phyloP scores from a whole-genome alignment of 306 rosid genomes.

The Hippophae rhamnoides region DNA sequence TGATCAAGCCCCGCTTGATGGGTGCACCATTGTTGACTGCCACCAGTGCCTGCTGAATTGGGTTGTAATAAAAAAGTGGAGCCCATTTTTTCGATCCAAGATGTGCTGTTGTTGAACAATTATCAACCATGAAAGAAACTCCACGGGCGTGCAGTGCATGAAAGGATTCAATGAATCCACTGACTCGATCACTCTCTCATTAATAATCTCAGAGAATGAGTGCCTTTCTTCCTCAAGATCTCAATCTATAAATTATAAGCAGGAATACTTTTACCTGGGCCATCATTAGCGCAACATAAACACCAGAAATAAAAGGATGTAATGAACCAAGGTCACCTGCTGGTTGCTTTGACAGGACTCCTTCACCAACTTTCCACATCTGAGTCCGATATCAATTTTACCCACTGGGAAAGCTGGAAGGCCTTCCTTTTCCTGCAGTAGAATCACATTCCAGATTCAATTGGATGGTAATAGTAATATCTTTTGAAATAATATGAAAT shows the following conservation, averaged over 20 bases:
- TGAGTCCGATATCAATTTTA: constrained; percentile 83
- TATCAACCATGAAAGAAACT: constrained; percentile 95
- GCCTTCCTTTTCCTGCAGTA: constrained; percentile 88
- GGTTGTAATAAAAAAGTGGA: constrained; percentile 75
- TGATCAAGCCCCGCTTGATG: constrained; percentile 66
- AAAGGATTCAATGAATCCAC: constrained; percentile 96
- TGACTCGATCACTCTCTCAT: constrained; percentile 89
- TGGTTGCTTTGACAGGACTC: constrained; percentile 64
- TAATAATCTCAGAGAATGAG: constrained; percentile 89
- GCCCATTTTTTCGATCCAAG: constrained; percentile 99
- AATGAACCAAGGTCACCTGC: constrained; percentile 87
- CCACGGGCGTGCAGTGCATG: constrained; percentile 92
- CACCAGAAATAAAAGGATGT: constrained; percentile 93
- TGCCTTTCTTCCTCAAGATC: constrained; percentile 95
- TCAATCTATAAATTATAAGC: constrained; percentile 50
- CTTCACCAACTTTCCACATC: constrained; percentile 98
- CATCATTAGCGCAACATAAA: constrained; percentile 97
- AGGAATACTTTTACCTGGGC: constrained; percentile 58
- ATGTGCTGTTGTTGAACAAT: constrained; percentile 94
- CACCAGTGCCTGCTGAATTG: constrained; percentile 90
- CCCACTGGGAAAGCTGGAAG: constrained; percentile 98
- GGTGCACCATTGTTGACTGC: constrained; percentile 64
- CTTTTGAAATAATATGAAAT: not conserved
- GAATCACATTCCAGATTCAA: not conserved
- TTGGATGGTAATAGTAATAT: not conserved